These are phyloP conservation scores for Aspergillus sparsus DNA, from an alignment of 495 filamentous ascomycete genomes.

Conservation along the genomic window DNA sequence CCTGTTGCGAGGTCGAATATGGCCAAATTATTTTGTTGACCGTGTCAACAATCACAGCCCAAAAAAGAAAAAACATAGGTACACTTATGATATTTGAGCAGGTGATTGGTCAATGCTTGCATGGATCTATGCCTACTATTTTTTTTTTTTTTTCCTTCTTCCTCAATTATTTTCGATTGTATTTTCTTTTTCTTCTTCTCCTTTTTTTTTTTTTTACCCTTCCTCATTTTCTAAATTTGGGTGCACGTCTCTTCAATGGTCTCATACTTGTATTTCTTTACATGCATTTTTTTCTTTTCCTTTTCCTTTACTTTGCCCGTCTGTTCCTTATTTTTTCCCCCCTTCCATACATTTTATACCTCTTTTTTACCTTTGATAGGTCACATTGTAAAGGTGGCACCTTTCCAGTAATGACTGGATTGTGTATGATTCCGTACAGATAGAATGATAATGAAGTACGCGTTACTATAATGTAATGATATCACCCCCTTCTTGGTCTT, in stretches of 20 bases:
- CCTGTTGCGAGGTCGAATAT: not conserved
- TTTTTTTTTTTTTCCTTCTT: slow-evolving; percentile 14
- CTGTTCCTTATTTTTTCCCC: slow-evolving; percentile 6
- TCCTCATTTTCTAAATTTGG: not conserved
- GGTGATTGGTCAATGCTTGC: slow-evolving; percentile 21
- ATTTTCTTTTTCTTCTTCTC: slow-evolving; percentile 13
- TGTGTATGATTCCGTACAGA: slow-evolving; percentile 18
- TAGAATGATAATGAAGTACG: slow-evolving; percentile 18
- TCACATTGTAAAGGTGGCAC: not conserved
- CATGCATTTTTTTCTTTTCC: slow-evolving; percentile 15
- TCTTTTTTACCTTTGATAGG: not conserved
- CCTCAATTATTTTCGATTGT: slow-evolving; percentile 12
- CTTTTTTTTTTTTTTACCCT: slow-evolving; percentile 8
- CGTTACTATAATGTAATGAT: not conserved
- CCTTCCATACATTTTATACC: not conserved
- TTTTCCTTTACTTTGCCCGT: slow-evolving; percentile 7
- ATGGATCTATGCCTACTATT: slow-evolving; percentile 21
- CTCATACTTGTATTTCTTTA: slow-evolving; percentile 9
- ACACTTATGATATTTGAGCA: slow-evolving; percentile 17
- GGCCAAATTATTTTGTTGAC: not conserved
- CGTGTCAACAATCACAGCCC: not conserved
- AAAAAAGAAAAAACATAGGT: not conserved
- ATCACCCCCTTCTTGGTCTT: too few species aligned
- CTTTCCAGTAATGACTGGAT: slow-evolving; percentile 5
- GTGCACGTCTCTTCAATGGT: too few species aligned